phyloP scores from a whole-genome alignment of 78 protist species.

The Tieghemostelium lacteum region DNA sequence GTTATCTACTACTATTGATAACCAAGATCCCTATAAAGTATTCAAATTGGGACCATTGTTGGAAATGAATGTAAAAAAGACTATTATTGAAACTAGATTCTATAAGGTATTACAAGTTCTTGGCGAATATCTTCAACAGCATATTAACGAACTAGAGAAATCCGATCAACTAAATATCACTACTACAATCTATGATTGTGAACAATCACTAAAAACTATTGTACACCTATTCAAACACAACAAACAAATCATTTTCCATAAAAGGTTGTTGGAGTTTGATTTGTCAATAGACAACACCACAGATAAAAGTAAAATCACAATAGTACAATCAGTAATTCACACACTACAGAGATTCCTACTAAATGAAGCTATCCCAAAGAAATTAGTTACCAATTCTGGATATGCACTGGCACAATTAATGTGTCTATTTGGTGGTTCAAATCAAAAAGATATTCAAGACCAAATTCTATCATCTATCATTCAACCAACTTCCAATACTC shows the following conservation, averaged over 20 bases:
- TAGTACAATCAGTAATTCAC: not conserved
- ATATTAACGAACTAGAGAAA: not conserved
- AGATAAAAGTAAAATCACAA: not conserved
- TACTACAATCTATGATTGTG: slow-evolving; percentile 35
- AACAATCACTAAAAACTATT: slow-evolving; percentile 37
- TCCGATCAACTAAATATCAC: not conserved
- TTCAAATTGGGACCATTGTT: not conserved
- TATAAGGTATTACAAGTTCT: slow-evolving; percentile 3
- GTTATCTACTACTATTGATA: not conserved
- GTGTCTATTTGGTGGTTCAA: not conserved
- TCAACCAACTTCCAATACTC: not conserved
- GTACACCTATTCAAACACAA: slow-evolving; percentile 1
- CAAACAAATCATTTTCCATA: not conserved
- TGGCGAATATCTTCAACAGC: not conserved
- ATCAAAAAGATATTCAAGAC: not conserved
- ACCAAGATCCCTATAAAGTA: not conserved
- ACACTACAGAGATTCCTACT: slow-evolving; percentile 16
- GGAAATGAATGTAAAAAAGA: not conserved
- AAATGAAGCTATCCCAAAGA: slow-evolving; percentile 24
- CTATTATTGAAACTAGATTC: not conserved
- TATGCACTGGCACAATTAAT: slow-evolving; percentile 24
- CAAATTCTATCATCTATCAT: slow-evolving; percentile 32
- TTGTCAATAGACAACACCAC: not conserved
- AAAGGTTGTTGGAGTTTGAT: no score
- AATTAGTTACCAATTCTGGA: slow-evolving; percentile 26